Evolutionary conservation across 2,329 filamentous ascomycete species (phyloP).

Genomic region (Scleromitrula shiraiana): DNA sequence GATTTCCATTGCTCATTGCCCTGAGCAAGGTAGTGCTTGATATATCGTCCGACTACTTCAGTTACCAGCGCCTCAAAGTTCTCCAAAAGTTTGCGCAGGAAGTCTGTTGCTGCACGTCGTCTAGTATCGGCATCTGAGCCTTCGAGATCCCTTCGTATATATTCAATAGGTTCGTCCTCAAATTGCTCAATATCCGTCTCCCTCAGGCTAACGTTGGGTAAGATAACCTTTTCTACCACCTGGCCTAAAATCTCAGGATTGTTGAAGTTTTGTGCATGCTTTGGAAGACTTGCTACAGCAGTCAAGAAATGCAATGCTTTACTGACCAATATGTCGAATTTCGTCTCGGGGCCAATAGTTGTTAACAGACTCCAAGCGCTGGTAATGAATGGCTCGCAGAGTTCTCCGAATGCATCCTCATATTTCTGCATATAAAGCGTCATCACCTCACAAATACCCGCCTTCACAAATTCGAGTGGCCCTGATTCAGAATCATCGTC

Average conservation of each 20-base stretch:
- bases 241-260: conserved; percentile 70
- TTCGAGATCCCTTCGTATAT: conserved; percentile 89
- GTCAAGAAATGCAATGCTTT: conserved; percentile 92
- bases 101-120: conserved; percentile 87
- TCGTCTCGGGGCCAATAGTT: conserved; percentile 75
- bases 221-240: conserved; percentile 90
- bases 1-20: conserved; percentile 76
- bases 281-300: conserved; percentile 68
- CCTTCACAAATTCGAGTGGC: conserved; percentile 76
- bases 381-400: conserved; percentile 76
- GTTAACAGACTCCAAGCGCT: conserved; percentile 90
- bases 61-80: conserved; percentile 84
- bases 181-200: conserved; percentile 95
- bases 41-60: conserved; percentile 77
- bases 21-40: conserved; percentile 70
- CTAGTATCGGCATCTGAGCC: conserved; percentile 94
- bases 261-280: conserved; percentile 81
- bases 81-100: conserved; percentile 79
- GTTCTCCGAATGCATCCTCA: conserved; percentile 81
- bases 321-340: conserved; percentile 91
- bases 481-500: conserved; percentile 87
- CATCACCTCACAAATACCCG: conserved; percentile 85
- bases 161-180: conserved; percentile 98
- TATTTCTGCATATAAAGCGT: conserved; percentile 92
- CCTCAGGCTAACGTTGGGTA: conserved; percentile 85